Conservation (phyloP, 148 eudicot species). For the Camellia granthamiana region DNA sequence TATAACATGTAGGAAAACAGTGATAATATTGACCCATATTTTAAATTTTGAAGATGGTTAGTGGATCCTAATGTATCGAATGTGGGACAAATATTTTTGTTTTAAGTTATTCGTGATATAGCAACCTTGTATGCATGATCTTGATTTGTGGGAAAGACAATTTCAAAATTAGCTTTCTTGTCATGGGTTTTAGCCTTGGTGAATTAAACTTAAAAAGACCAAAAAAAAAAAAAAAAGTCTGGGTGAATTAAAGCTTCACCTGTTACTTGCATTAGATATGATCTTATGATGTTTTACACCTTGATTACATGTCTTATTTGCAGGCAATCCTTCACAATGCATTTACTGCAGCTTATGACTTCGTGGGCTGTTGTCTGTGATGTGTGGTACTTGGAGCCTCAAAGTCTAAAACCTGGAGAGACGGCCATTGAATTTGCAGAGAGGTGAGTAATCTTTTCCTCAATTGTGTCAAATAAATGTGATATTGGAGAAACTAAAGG, state of each 20-base stretch:
- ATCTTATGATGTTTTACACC: slow-evolving; percentile 2
- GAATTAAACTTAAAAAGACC: background rate
- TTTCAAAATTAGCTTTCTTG: background rate
- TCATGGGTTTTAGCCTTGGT: background rate
- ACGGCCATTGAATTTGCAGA: slow-evolving; percentile 96
- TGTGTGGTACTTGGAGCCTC: slow-evolving; percentile 98
- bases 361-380: slow-evolving; percentile 99
- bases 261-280: background rate
- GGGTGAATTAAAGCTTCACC: background rate
- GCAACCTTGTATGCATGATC: background rate
- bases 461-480: background rate
- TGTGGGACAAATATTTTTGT: background rate
- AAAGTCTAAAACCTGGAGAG: slow-evolving; percentile 79
- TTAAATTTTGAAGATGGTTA: background rate
- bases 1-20: background rate
- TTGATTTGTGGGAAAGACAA: background rate
- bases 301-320: slow-evolving; percentile 11
- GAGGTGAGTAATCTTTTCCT: slow-evolving; percentile 43
- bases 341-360: slow-evolving; percentile 94
- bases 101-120: background rate
- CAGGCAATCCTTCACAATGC: slow-evolving; percentile 96
- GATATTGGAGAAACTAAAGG: background rate
- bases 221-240: background rate
- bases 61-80: background rate
- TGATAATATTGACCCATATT: background rate